A percentile compares a stretch with the other conserved stretches of the same genome.
phyloP scores from a whole-genome alignment of 371 early-diverging fungal genomes.

The Mortierella sp. region DNA sequence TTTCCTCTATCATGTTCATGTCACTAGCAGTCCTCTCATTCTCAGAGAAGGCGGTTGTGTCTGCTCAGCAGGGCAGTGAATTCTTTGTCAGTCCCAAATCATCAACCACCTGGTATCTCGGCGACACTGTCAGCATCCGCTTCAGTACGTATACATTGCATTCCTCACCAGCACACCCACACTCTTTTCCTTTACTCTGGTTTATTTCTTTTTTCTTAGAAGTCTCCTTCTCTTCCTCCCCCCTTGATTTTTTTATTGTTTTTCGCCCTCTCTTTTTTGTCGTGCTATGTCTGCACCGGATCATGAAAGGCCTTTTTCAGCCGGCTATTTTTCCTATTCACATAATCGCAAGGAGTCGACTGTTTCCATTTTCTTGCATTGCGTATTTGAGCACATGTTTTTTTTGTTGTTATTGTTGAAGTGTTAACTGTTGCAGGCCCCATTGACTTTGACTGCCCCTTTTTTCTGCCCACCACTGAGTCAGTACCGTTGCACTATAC shows the following conservation, averaged over 20 bases:
- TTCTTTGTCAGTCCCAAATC: constrained; percentile 13
- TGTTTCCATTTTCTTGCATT: too few species aligned
- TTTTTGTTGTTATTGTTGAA: too few species aligned
- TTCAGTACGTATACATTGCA: constrained; percentile 16
- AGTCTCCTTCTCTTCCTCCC: too few species aligned
- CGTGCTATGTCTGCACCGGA: too few species aligned
- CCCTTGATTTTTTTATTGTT: not conserved
- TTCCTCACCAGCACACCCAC: not conserved
- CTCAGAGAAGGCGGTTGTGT: not conserved
- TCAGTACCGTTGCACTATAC: not conserved
- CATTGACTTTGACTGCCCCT: too few species aligned
- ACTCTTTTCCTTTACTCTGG: not conserved
- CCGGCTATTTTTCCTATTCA: too few species aligned
- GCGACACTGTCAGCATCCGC: constrained; percentile 26
- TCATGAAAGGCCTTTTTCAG: too few species aligned
- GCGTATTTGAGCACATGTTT: not conserved
- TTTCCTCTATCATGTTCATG: not conserved
- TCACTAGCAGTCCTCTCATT: constrained; percentile 1
- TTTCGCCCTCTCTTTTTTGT: too few species aligned
- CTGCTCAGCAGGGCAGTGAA: not conserved
- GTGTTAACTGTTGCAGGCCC: too few species aligned
- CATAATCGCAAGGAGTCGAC: too few species aligned
- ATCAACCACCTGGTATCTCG: constrained; percentile 28
- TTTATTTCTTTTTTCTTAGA: not conserved
- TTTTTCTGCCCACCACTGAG: too few species aligned